These are phyloP conservation scores for Metschnikowia matae DNA, from an alignment of 805 yeast genomes.

Conservation along the genomic window DNA sequence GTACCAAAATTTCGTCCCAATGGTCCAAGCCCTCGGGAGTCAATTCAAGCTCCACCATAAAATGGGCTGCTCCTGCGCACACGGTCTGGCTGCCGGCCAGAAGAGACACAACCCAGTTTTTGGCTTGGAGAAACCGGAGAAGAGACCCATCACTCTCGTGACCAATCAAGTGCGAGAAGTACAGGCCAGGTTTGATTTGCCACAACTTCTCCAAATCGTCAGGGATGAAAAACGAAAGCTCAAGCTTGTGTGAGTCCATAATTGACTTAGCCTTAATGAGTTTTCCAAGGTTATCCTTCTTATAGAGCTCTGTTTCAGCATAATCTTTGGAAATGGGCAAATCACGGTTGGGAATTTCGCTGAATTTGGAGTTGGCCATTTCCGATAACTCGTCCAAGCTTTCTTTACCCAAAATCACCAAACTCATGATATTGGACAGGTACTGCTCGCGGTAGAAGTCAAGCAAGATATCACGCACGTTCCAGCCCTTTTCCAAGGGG, in stretches of 20 bases:
- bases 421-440: constrained; percentile 84
- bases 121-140: constrained; percentile 58
- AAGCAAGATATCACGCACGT: constrained; percentile 77
- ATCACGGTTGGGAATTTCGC: constrained; percentile 53
- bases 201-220: constrained; percentile 59
- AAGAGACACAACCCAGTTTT: constrained; percentile 75
- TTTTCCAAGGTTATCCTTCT: constrained; percentile 46
- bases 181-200: constrained; percentile 65
- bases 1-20: constrained; percentile 56
- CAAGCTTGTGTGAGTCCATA: constrained; percentile 68
- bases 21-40: constrained; percentile 67
- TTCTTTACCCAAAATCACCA: constrained; percentile 82
- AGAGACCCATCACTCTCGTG: constrained; percentile 91
- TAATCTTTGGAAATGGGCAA: constrained; percentile 42
- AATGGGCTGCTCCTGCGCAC: constrained; percentile 63
- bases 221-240: constrained; percentile 69
- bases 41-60: constrained; percentile 68
- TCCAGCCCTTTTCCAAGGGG: constrained; percentile 57
- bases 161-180: constrained; percentile 79
- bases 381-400: constrained; percentile 62
- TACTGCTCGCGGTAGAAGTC: constrained; percentile 70
- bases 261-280: constrained; percentile 72
- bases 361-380: constrained; percentile 68
- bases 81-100: constrained; percentile 68
- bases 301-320: constrained; percentile 43